Percentiles rank a stretch among this genome's conserved stretches.
Conservation (phyloP, 1,284 basidiomycete genomes). For the Marasmius fiardii region DNA sequence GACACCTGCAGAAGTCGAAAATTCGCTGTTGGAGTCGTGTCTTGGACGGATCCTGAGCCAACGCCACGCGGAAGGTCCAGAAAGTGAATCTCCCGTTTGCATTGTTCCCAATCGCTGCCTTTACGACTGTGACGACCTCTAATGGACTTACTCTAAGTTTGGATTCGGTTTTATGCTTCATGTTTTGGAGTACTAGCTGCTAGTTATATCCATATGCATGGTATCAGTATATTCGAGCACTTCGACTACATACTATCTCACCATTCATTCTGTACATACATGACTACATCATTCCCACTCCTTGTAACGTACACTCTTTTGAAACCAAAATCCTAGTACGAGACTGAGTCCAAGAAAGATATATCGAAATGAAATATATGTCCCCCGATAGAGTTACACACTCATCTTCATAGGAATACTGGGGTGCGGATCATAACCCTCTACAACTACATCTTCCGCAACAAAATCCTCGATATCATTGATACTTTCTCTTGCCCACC, state of each 20-base stretch:
- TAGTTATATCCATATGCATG: no score
- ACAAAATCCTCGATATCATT: conserved; percentile 83
- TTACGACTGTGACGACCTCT: no score
- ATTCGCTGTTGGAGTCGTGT: neutral
- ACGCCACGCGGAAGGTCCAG: no score
- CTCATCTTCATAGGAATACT: conserved; percentile 98
- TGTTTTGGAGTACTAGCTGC: no score
- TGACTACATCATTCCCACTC: neutral
- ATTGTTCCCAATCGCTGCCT: no score
- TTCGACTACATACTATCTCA: neutral
- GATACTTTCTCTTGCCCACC: conserved; percentile 61
- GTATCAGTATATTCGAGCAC: no score
- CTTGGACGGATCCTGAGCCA: neutral
- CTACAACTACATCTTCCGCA: conserved; percentile 80
- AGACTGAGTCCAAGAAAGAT: neutral
- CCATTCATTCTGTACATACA: neutral
- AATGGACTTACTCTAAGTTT: no score
- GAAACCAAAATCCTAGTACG: no score
- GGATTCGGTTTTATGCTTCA: no score
- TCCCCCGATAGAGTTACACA: conserved; percentile 42
- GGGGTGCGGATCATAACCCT: conserved; percentile 84
- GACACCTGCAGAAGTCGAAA: neutral
- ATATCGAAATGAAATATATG: neutral
- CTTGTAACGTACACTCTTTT: neutral
- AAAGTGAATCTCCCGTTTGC: no score